Percentiles rank a stretch among this genome's conserved stretches.
These are phyloP conservation scores for Phytophthora quininea DNA, from an alignment of 352 stramenopile genomes.

Conservation along the genomic window DNA sequence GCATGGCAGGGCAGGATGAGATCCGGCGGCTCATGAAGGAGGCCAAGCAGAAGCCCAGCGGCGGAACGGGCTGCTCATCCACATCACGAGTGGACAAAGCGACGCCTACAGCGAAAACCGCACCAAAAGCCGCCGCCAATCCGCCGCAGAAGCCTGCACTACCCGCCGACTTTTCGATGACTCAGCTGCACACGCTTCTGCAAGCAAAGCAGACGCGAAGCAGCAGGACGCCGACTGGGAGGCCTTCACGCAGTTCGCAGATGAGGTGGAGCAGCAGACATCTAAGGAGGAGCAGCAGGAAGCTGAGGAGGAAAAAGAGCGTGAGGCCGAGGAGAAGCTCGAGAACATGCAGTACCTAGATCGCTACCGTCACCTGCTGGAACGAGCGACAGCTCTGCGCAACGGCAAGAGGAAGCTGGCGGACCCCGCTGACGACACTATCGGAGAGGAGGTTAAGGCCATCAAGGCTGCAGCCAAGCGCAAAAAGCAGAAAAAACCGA, in stretches of 20 bases:
- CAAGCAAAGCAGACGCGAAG: slow-evolving; percentile 50
- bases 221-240: slow-evolving; percentile 61
- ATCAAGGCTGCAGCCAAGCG: slow-evolving; percentile 24
- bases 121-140: slow-evolving; percentile 7
- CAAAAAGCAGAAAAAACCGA: slow-evolving; percentile 34
- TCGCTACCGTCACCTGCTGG: slow-evolving; percentile 55
- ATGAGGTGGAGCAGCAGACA: slow-evolving; percentile 56
- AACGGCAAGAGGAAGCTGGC: slow-evolving; percentile 32
- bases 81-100: background rate
- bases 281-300: slow-evolving; percentile 37
- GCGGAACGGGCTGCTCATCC: background rate
- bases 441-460: slow-evolving; percentile 8
- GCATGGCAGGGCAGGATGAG: slow-evolving; percentile 33
- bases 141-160: slow-evolving; percentile 17
- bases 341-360: slow-evolving; percentile 79
- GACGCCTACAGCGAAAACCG: slow-evolving; percentile 1
- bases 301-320: slow-evolving; percentile 48
- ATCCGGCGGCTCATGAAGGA: slow-evolving; percentile 49
- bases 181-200: slow-evolving; percentile 54
- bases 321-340: slow-evolving; percentile 56
- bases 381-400: slow-evolving; percentile 35
- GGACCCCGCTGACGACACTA: slow-evolving; percentile 8
- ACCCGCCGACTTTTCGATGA: slow-evolving; percentile 62
- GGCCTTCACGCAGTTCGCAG: slow-evolving; percentile 65
- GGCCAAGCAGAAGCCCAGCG: slow-evolving; percentile 36